Evolutionary conservation across 164 flowering plant genomes (phyloP), one percentile per base, ranked within the genome.

Genomic region (Piper betle): DNA sequence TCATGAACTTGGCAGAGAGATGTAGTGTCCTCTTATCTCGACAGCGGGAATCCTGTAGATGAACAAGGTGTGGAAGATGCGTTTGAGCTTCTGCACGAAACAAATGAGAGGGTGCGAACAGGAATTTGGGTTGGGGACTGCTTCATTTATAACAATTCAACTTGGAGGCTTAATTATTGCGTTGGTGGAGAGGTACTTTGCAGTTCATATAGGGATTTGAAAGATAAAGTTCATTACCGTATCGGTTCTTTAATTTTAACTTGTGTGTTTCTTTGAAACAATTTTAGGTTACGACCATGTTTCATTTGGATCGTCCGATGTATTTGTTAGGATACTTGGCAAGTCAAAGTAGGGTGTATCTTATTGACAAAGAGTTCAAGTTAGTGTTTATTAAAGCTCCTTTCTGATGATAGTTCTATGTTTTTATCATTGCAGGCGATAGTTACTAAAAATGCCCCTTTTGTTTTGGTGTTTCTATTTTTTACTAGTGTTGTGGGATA

Each of bases 101-200:
- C 78, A 64, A 84, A 85, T 76, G 97, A 93, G 67, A 80, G 99
- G 64, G 96, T 88, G 41, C 79, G 96, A 57, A 93, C 99, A 62
- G 99, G 96, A 64, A 53, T 93, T 25, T 93, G 99, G 99, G 97
- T 93, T 71, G 99, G 97, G 53, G 97, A 90, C 61, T 88, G 97
- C 71, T 90, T 90, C 63, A 88, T 90, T 52, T 90, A 91, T 76
- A 93, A 76, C 66, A 90, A 91, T 68, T 86, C 97, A 62, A 80
- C 99, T 33, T 86, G 93, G 97, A 76, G 97, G 55, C 92, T 91
- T 53, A 94, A 91, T 71, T 91, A 94, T 75, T 91, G 96, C 77
- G 99, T 94, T 74, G 97, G 99, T 65, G 97, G 99, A 57, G 99
- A 94, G 97, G 99, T 91, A 66, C 42, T 20, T 37, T 41, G 16